Evolutionary conservation across 805 yeast genomes (phyloP), one percentile per base, ranked within the genome.

Genomic region (Kluyveromyces dobzhanskii): DNA sequence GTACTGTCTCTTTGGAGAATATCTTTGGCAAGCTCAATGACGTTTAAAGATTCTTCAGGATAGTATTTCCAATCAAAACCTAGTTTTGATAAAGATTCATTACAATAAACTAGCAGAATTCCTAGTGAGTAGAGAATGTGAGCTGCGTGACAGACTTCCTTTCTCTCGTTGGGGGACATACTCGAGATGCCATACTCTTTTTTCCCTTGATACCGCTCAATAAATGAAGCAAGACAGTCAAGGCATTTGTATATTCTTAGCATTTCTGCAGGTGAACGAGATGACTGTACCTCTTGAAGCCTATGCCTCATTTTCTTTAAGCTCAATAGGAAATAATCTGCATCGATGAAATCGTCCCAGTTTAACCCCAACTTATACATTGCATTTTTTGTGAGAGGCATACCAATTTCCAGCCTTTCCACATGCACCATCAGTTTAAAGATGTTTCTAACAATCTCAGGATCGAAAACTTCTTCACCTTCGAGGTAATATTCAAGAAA

Each of bases 341-440:
- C 18, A 26, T 28, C 38, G 27, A 35, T 19, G 25, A 27, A 35
- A 12, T 19, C 21, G n/a, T 35, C 32, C 32, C 32, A 35, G 11
- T 18, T 17, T 13, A 35, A 14, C 8, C 32, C 32, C 11, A 35
- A n/a, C n/a, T 35, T 35, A 8, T 28, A 16, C 13, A 28, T n/a
- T 14, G 23, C 26, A 17, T 35, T 18, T 6, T 13, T 8, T 3
- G 38, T 35, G n/a, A 3, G 11, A 16, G 32, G 38, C 14, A 35
- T 24, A 34, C 13, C 14, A 3, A 34, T 16, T 7, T 26, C 30
- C 4, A 34, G 5, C 21, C 37, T 21, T 24, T 24, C 18, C 13
- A 34, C 11, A 11, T 25, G 27, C n/a, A 16, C 13, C 37, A 34
- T 34, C 16, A 34, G 17, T 17, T 26, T 17, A 12, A 34, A 17